Evolutionary conservation across 2,329 filamentous ascomycete species (phyloP).

Genomic region (Clonostachys chloroleuca): DNA sequence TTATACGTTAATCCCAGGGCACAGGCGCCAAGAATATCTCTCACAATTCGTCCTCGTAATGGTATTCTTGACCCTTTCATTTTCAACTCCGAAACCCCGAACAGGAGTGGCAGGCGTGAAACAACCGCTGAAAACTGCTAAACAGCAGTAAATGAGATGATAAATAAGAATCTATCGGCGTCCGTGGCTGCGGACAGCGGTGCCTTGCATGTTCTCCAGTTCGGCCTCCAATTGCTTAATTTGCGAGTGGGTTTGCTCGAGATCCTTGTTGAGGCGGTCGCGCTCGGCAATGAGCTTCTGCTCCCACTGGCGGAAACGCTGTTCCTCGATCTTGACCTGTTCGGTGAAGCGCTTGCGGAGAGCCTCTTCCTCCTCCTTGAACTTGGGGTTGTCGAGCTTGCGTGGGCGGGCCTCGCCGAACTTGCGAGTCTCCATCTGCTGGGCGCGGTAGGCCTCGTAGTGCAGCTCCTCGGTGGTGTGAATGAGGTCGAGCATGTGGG

Average conservation of each 20-base stretch:
- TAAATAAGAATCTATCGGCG: constrained; percentile 61
- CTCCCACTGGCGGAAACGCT: constrained; percentile 98
- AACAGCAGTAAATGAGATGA: constrained; percentile 13
- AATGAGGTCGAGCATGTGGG: constrained; percentile 99
- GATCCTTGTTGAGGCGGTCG: constrained; percentile 98
- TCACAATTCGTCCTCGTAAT: constrained; percentile 9
- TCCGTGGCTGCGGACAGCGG: constrained; percentile 83
- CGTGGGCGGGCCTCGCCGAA: constrained; percentile 95
- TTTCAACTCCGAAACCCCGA: constrained; percentile 28
- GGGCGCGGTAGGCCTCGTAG: constrained; percentile 98
- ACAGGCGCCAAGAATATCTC: constrained; percentile 5
- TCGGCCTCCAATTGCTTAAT: constrained; percentile 91
- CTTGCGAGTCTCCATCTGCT: constrained; percentile 99
- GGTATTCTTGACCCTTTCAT: constrained; percentile 22
- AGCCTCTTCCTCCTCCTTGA: constrained; percentile 99
- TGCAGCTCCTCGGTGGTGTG: constrained; percentile 99
- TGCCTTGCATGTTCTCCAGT: constrained; percentile 90
- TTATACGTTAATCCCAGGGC: constrained; percentile 18
- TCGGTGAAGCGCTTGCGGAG: constrained; percentile 98
- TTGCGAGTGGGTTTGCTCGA: constrained; percentile 93
- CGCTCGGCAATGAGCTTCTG: constrained; percentile 99
- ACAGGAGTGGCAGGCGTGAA: constrained; percentile 17
- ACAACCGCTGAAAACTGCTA: constrained; percentile 16
- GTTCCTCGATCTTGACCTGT: constrained; percentile 99
- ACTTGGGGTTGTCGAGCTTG: constrained; percentile 99